Percentiles rank a stretch among this genome's conserved stretches.
phyloP scores from a whole-genome alignment of 805 yeast genomes.

The Yarrowia sp. region DNA sequence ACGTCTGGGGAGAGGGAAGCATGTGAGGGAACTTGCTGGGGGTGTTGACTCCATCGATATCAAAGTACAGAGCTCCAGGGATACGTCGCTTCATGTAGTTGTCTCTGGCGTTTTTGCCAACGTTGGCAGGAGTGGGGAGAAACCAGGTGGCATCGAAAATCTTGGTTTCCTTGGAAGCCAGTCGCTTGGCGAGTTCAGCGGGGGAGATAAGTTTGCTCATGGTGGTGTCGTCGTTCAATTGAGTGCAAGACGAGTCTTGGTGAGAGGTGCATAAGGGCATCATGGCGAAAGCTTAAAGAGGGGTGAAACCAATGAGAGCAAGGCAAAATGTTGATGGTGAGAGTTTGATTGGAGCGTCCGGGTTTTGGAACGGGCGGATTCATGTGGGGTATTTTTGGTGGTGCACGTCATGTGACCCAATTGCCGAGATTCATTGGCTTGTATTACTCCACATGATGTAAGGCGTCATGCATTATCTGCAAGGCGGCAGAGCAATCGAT shows the following conservation, averaged over 20 bases:
- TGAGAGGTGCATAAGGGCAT: neutral
- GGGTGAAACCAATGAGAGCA: slow-evolving; percentile 12
- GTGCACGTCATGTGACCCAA: neutral
- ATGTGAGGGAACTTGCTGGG: slow-evolving; percentile 79
- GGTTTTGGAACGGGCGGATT: no score
- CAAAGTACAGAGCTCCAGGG: slow-evolving; percentile 69
- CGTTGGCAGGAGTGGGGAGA: slow-evolving; percentile 69
- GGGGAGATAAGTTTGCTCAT: slow-evolving; percentile 22
- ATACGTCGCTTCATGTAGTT: slow-evolving; percentile 62
- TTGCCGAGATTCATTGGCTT: neutral
- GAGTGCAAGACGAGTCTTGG: neutral
- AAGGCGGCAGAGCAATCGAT: no score
- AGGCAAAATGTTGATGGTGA: neutral
- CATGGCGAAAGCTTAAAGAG: neutral
- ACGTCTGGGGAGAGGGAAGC: slow-evolving; percentile 66
- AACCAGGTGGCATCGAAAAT: slow-evolving; percentile 90
- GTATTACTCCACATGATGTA: no score
- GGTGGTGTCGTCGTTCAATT: neutral
- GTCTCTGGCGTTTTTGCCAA: slow-evolving; percentile 46
- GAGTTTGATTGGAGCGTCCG: neutral
- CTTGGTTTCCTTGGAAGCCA: slow-evolving; percentile 40
- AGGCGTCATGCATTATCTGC: no score
- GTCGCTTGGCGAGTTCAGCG: slow-evolving; percentile 18
- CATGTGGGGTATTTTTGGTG: no score
- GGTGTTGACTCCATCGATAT: slow-evolving; percentile 69